A percentile compares a stretch with the other conserved stretches of the same genome.
Evolutionary conservation across 768 basidiomycete genomes (phyloP).

Genomic region (Psilocybe tampanensis): DNA sequence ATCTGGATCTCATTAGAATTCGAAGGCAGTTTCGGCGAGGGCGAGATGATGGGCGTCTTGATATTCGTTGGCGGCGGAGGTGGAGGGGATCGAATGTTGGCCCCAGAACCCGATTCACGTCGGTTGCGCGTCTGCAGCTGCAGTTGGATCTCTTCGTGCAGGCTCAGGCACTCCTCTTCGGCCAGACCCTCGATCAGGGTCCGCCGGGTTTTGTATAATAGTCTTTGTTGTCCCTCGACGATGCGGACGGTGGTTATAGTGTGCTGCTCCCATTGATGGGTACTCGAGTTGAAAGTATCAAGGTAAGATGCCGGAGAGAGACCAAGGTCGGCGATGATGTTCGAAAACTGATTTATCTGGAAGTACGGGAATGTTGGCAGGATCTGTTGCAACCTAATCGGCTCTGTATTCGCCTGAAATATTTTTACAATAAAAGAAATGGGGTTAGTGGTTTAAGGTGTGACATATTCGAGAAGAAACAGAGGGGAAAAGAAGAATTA

Average conservation of each 20-base stretch:
- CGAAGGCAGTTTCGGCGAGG: conserved; percentile 7
- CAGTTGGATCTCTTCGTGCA: conserved; percentile 55
- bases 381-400: conserved; percentile 57
- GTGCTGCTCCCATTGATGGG: conserved; percentile 72
- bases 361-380: conserved; percentile 69
- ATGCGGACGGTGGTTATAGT: conserved; percentile 58
- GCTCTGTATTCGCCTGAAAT: conserved; percentile 50
- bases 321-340: conserved; percentile 57
- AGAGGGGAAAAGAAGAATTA: no score
- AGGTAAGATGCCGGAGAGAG: conserved; percentile 55
- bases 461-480: neutral
- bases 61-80: neutral
- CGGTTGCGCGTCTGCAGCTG: conserved; percentile 38
- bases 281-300: conserved; percentile 56
- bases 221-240: conserved; percentile 59
- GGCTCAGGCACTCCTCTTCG: conserved; percentile 59
- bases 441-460: conserved; percentile 9
- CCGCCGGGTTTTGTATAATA: conserved; percentile 63
- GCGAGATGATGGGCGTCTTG: conserved; percentile 5
- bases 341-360: conserved; percentile 53
- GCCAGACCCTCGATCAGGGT: conserved; percentile 57
- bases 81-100: conserved; percentile 10
- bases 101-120: conserved; percentile 6
- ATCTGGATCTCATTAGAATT: conserved; percentile 8
- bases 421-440: conserved; percentile 2